Percentiles rank a stretch among this genome's conserved stretches.
Evolutionary conservation across 768 basidiomycete genomes (phyloP).

Genomic region (Macrolepiota albuminosa): DNA sequence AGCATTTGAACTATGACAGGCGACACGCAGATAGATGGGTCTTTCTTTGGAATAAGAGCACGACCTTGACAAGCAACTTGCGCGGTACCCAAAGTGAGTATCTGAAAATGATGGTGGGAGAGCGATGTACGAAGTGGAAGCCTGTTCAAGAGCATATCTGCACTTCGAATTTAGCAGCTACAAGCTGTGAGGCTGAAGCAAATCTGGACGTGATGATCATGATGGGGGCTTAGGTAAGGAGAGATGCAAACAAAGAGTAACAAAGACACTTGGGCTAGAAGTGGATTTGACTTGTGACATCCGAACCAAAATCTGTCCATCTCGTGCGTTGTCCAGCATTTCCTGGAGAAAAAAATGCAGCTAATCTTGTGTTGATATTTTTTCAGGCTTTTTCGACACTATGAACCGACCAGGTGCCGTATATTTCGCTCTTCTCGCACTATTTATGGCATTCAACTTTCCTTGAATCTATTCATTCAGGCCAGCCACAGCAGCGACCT

Average conservation of each 20-base stretch:
- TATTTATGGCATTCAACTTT: slow-evolving; percentile 18
- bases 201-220: neutral
- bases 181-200: neutral
- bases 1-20: neutral
- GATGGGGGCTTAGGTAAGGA: slow-evolving; percentile 16
- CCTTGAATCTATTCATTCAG: slow-evolving; percentile 33
- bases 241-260: slow-evolving; percentile 36
- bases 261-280: slow-evolving; percentile 25
- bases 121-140: neutral
- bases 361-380: slow-evolving; percentile 12
- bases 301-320: slow-evolving; percentile 12
- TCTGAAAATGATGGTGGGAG: neutral
- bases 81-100: too few relatives aligned
- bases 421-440: slow-evolving; percentile 6
- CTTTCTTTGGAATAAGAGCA: neutral
- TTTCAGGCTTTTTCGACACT: slow-evolving; percentile 29
- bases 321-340: slow-evolving; percentile 5
- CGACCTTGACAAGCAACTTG: neutral
- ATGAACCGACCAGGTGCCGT: slow-evolving; percentile 63
- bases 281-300: slow-evolving; percentile 14
- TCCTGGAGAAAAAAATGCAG: neutral
- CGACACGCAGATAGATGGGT: neutral
- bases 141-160: neutral
- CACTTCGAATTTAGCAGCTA: too few relatives aligned
- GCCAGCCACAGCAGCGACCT: slow-evolving; percentile 79